phyloP scores from a whole-genome alignment of 129 eudicot genomes.

The Arctium lappa region DNA sequence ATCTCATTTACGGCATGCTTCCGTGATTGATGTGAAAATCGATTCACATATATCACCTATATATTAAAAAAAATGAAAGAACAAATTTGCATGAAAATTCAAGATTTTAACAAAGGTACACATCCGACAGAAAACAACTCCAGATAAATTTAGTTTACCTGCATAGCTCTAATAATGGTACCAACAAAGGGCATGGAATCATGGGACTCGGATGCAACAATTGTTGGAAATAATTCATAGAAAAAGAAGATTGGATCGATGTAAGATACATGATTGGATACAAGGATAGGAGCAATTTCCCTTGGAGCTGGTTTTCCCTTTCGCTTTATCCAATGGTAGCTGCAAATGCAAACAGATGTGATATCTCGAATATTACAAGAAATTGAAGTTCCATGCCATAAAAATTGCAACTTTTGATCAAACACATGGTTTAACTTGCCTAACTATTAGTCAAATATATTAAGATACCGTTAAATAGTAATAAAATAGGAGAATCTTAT shows the following conservation, averaged over 20 bases:
- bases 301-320: slow-evolving; percentile 95
- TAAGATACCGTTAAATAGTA: not conserved
- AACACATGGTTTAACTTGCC: not conserved
- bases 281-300: slow-evolving; percentile 87
- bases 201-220: slow-evolving; percentile 95
- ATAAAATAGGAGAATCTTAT: not conserved
- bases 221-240: slow-evolving; percentile 86
- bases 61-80: not conserved
- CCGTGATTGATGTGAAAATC: slow-evolving; percentile 77
- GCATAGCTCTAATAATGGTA: slow-evolving; percentile 98
- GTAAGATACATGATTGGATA: slow-evolving; percentile 96
- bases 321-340: slow-evolving; percentile 93
- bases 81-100: slow-evolving; percentile 1
- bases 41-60: slow-evolving; percentile 95
- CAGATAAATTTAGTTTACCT: slow-evolving; percentile 45
- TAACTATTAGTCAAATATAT: not conserved
- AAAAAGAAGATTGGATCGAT: slow-evolving; percentile 93
- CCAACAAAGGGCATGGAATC: slow-evolving; percentile 98
- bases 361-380: not conserved
- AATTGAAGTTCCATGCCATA: not conserved
- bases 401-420: not conserved
- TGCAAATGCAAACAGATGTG: slow-evolving; percentile 27
- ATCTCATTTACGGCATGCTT: slow-evolving; percentile 87
- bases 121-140: not conserved
- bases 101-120: not conserved